These are phyloP conservation scores for Rhodomyrtus psidioides DNA, from an alignment of 441 rosid genomes.

Conservation along the genomic window DNA sequence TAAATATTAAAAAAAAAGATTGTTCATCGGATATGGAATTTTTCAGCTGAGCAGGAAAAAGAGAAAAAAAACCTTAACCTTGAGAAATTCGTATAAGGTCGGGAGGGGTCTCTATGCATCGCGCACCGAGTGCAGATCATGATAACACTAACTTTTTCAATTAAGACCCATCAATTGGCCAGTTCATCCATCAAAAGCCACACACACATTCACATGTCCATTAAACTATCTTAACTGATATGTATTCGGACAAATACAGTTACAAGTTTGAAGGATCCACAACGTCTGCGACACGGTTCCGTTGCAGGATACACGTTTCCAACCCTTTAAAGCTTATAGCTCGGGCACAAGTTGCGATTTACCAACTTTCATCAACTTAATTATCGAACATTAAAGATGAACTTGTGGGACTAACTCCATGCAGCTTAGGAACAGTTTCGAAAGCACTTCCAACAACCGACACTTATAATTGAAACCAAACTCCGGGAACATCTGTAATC, in stretches of 20 bases:
- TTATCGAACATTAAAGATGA: not conserved
- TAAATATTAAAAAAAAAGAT: not conserved
- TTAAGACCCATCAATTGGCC: not conserved
- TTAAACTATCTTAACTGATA: not conserved
- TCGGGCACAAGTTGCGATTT: not conserved
- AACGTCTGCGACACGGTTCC: not conserved
- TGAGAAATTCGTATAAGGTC: not conserved
- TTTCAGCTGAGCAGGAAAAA: not conserved
- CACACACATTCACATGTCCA: not conserved
- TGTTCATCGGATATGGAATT: not conserved
- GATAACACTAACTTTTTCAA: not conserved
- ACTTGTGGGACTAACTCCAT: not conserved
- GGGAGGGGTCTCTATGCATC: not conserved
- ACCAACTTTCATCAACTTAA: not conserved
- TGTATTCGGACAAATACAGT: not conserved
- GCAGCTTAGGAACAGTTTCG: not conserved
- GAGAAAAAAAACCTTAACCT: not conserved
- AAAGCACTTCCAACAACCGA: not conserved
- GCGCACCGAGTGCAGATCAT: not conserved
- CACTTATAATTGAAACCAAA: not conserved
- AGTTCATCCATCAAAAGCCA: not conserved
- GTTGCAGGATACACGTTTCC: not conserved
- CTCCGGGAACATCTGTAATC: not conserved
- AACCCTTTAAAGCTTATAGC: not conserved
- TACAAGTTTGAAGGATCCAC: not conserved